Evolutionary conservation across 345 rosid species (phyloP), one percentile per base, ranked within the genome.

Genomic region (Cardamine resedifolia): DNA sequence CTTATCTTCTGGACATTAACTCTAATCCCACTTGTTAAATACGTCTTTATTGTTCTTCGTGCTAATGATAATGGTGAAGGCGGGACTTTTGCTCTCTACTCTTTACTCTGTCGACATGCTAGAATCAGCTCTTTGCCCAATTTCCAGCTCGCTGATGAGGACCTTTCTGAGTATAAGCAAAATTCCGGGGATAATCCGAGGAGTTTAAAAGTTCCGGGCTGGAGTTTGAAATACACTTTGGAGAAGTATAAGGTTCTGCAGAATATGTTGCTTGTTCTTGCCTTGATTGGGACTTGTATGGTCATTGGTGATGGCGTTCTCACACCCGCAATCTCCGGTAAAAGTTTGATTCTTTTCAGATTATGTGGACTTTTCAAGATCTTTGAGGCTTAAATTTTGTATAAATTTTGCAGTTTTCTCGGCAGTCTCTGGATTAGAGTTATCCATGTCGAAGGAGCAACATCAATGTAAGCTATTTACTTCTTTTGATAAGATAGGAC

Each of bases 1-100:
- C 83, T 90, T 72, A 85, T 88, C 52, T 90, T 90, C 70, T 90
- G 97, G 97, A 90, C 97, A 15, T 70, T 90, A 51, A 90, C 97
- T 64, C 58, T 90, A 73, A 79, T 90, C 41, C 92, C 97, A 5
- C 69, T 90, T 9, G 55, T 87, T 49, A 90, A 90, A 67, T 90
- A 90, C 59, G 97, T 88, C 55, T 82, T 88, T 60, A 85, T 90
- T 64, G 97, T 90, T 71, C 86, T 90, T 21, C 82, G 84, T 82
- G 97, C 97, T 68, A 90, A 90, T 68, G 97, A 90, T 70, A 90
- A 90, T 76, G 97, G 95, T 3, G 97, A 90, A 81, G 97, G 97
- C 64, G 97, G 95, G 23, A 87, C 97, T 55, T 88, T 90, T 77
- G 97, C 97, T 73, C 80, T 90, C 58, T 90, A 88, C 75, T 90